Percentiles rank a stretch among this genome's conserved stretches.
These are phyloP conservation scores for Leccinum disarticulatum DNA, from an alignment of 768 basidiomycete species.

Conservation along the genomic window DNA sequence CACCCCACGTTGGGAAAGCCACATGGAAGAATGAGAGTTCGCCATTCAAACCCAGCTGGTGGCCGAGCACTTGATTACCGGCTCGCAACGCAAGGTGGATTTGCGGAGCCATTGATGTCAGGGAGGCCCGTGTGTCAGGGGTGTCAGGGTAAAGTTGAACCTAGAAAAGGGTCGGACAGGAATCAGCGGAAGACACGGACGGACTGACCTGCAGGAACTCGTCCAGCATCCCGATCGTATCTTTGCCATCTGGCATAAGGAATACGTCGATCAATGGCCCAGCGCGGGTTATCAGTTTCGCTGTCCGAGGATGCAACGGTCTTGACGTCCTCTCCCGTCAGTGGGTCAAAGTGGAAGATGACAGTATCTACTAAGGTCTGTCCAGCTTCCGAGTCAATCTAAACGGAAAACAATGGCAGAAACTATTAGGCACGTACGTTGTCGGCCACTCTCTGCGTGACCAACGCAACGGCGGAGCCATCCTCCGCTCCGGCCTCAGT, in stretches of 20 bases:
- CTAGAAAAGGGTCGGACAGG: conserved; percentile 31
- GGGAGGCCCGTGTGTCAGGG: conserved; percentile 39
- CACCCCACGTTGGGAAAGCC: conserved; percentile 66
- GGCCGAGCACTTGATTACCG: conserved; percentile 53
- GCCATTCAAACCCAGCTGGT: conserved; percentile 46
- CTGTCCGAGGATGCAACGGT: conserved; percentile 22
- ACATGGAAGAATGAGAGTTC: conserved; percentile 46
- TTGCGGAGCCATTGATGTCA: conserved; percentile 43
- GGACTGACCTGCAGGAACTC: conserved; percentile 67
- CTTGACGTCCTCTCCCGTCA: conserved; percentile 68
- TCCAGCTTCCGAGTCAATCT: conserved; percentile 7
- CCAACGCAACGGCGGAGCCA: conserved; percentile 47
- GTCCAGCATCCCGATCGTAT: conserved; percentile 67
- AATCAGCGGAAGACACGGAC: neutral
- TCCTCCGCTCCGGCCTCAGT: conserved; percentile 25
- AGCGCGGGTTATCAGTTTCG: conserved; percentile 11
- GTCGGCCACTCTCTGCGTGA: conserved; percentile 59
- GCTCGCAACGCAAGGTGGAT: conserved; percentile 60
- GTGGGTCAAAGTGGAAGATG: conserved; percentile 70
- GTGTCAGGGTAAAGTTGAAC: conserved; percentile 70
- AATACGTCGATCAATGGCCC: conserved; percentile 62
- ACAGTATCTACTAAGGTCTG: conserved; percentile 70
- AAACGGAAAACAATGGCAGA: neutral
- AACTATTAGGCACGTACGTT: conserved; percentile 47
- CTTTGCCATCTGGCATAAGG: conserved; percentile 45